phyloP scores from a whole-genome alignment of 192 early-diverging fungal genomes.

The Phlyctochytrium arcticum region DNA sequence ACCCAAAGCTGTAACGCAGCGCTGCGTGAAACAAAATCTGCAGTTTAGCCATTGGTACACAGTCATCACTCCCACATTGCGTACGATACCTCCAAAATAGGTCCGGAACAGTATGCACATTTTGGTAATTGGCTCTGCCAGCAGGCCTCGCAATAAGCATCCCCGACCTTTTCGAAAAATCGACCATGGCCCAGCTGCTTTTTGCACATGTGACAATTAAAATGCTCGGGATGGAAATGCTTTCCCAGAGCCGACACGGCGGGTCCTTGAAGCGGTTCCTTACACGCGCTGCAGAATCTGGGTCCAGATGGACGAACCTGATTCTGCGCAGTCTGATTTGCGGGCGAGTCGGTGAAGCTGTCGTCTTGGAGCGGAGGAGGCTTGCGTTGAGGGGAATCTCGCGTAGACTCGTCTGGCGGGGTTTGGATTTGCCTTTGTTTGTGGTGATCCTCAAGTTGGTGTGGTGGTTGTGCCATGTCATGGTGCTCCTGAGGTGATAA shows the following conservation, averaged over 20 bases:
- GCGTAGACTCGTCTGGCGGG: no score
- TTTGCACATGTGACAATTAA: slow-evolving; percentile 17
- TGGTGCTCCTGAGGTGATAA: no score
- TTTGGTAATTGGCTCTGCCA: slow-evolving; percentile 18
- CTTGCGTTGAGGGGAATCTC: no score
- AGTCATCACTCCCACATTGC: not conserved
- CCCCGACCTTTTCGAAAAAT: slow-evolving; percentile 23
- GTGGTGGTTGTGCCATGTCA: no score
- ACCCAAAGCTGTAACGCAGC: slow-evolving; percentile 32
- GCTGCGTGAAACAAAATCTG: slow-evolving; percentile 1
- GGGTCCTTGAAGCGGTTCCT: slow-evolving; percentile 5
- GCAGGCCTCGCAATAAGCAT: slow-evolving; percentile 18
- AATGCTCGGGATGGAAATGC: slow-evolving; percentile 31
- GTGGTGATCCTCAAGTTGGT: no score
- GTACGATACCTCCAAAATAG: slow-evolving; percentile 26
- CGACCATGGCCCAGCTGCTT: slow-evolving; percentile 13
- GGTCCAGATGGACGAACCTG: no score
- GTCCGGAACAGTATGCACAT: slow-evolving; percentile 32
- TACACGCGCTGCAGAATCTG: slow-evolving; percentile 4
- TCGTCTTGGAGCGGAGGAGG: no score
- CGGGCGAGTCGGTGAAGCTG: no score
- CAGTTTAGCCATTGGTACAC: not conserved
- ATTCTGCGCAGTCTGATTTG: no score
- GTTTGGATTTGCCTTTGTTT: no score
- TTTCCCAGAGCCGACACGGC: slow-evolving; percentile 21